Conservation (phyloP, 192 early-diverging fungal genomes). For the Rhizoclosmatium globosum region DNA sequence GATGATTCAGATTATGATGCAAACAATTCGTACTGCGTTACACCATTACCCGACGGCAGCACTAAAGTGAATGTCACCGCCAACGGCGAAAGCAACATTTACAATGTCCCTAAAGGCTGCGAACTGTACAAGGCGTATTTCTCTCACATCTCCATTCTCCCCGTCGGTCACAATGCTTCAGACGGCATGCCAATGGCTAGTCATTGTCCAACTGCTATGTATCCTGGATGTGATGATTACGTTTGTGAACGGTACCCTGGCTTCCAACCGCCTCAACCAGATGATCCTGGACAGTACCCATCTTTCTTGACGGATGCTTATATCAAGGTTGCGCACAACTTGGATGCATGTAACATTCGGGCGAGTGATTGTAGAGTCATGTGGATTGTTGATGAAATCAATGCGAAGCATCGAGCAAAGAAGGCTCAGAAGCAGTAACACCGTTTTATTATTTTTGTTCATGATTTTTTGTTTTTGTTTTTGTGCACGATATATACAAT, state of each 20-base stretch:
- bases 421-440: background rate
- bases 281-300: constrained; percentile 1
- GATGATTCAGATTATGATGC: background rate
- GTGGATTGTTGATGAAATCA: background rate
- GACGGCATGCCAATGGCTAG: no score
- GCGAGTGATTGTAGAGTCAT: background rate
- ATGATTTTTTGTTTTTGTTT: no score
- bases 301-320: background rate
- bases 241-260: background rate
- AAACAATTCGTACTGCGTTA: background rate
- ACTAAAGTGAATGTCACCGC: background rate
- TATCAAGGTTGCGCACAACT: background rate
- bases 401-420: background rate
- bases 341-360: background rate
- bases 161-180: background rate
- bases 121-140: background rate
- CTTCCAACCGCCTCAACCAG: background rate
- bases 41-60: background rate
- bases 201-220: background rate
- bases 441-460: no score
- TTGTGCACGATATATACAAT: no score
- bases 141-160: background rate
- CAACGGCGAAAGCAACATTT: no score
- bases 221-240: background rate
- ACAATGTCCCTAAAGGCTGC: background rate